Conservation (phyloP, 1,284 basidiomycete species). For the Amylostereum areolatum region DNA sequence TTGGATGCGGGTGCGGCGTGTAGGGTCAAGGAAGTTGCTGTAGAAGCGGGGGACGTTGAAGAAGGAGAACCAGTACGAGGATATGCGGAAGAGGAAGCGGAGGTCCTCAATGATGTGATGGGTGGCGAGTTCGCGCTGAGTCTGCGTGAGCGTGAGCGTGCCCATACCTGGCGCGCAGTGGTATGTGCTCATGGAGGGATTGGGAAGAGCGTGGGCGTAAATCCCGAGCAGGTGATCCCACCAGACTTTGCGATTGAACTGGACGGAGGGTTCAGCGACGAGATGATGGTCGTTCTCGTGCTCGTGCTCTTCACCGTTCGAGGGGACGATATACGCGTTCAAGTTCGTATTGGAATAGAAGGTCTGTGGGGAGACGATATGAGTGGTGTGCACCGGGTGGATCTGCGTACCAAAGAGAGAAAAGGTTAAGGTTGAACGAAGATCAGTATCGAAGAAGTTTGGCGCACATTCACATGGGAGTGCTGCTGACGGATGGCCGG, state of each 20-base stretch:
- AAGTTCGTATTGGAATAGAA: too few relatives aligned
- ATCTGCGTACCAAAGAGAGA: too few relatives aligned
- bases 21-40: slow-evolving; percentile 47
- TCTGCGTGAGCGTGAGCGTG: slow-evolving; percentile 28
- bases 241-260: slow-evolving; percentile 67
- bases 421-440: too few relatives aligned
- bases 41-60: slow-evolving; percentile 67
- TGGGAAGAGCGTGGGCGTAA: slow-evolving; percentile 31
- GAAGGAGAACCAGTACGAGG: slow-evolving; percentile 68
- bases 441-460: background rate
- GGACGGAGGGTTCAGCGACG: slow-evolving; percentile 47
- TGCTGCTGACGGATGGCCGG: background rate
- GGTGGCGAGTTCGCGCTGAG: slow-evolving; percentile 39
- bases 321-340: background rate
- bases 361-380: too few relatives aligned
- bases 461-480: background rate
- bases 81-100: slow-evolving; percentile 57
- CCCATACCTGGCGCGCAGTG: slow-evolving; percentile 6
- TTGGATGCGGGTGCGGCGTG: slow-evolving; percentile 51
- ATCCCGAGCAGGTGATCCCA: slow-evolving; percentile 64
- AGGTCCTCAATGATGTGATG: slow-evolving; percentile 49
- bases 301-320: background rate
- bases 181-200: too few relatives aligned
- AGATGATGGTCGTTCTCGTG: background rate
- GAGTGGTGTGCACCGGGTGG: too few relatives aligned